These are phyloP conservation scores for Neofusicoccum ribis DNA, from an alignment of 2,329 filamentous ascomycete species.

Conservation along the genomic window DNA sequence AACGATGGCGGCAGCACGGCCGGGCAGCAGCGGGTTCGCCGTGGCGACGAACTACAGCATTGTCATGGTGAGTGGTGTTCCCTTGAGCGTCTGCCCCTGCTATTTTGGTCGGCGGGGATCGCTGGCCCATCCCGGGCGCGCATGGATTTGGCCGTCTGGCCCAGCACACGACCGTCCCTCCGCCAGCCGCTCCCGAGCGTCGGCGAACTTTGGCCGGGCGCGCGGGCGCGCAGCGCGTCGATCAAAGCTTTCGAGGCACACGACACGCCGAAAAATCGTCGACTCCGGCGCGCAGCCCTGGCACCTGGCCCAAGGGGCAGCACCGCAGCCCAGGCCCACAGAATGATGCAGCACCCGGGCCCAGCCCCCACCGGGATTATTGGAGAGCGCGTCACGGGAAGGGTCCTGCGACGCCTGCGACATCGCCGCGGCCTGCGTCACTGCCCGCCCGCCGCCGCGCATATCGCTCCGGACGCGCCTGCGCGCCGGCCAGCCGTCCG, in stretches of 20 bases:
- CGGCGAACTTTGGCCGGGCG: constrained; percentile 17
- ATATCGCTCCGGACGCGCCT: neutral
- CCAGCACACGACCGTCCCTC: too few species aligned
- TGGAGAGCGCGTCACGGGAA: neutral
- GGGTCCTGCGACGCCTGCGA: neutral
- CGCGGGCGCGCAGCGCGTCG: constrained; percentile 1
- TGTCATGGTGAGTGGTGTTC: constrained; percentile 17
- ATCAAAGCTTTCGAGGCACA: constrained; percentile 15
- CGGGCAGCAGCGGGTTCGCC: constrained; percentile 4
- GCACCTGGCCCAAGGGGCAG: constrained; percentile 2
- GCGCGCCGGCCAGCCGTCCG: neutral
- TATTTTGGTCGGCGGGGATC: constrained; percentile 2
- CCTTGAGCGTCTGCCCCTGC: neutral
- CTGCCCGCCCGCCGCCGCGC: neutral
- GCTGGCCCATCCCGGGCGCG: neutral
- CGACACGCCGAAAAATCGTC: constrained; percentile 11
- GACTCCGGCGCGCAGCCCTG: neutral
- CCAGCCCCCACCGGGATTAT: neutral
- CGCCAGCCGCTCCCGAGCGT: neutral
- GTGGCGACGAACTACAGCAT: constrained; percentile 16
- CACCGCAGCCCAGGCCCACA: neutral
- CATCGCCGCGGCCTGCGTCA: neutral
- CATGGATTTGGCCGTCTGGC: neutral
- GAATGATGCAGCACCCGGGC: constrained; percentile 1
- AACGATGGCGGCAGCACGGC: neutral